These are phyloP conservation scores for Begonia loranthoides DNA, from an alignment of 306 rosid species.

Conservation along the genomic window DNA sequence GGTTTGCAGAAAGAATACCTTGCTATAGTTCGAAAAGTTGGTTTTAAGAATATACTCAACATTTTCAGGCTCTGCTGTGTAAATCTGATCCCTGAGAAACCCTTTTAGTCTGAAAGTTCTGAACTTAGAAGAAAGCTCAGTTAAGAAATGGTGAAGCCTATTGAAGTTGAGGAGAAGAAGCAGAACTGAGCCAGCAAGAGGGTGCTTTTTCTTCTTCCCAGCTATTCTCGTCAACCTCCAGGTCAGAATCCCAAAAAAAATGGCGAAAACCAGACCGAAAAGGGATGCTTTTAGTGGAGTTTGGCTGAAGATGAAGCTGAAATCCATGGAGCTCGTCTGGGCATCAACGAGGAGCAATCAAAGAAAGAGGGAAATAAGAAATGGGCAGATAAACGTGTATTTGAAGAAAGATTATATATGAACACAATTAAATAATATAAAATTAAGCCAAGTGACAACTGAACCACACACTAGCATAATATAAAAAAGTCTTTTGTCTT, in stretches of 20 bases:
- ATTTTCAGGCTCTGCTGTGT: slow-evolving; percentile 17
- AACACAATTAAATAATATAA: too few relatives aligned
- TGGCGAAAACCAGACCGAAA: slow-evolving; percentile 1
- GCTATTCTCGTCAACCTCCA: not conserved
- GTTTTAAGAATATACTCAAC: slow-evolving; percentile 21
- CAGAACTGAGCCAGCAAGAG: slow-evolving; percentile 6
- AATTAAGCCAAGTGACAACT: too few relatives aligned
- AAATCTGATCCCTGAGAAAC: slow-evolving; percentile 7
- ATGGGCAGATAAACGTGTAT: too few relatives aligned
- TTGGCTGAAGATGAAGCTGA: not conserved
- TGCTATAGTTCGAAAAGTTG: slow-evolving; percentile 18
- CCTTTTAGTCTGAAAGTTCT: slow-evolving; percentile 7
- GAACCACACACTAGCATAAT: too few relatives aligned
- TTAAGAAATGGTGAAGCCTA: slow-evolving; percentile 12
- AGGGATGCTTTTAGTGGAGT: not conserved
- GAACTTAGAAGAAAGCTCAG: slow-evolving; percentile 9
- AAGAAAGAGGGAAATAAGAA: too few relatives aligned
- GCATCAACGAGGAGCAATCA: not conserved
- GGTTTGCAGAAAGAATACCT: slow-evolving; percentile 5
- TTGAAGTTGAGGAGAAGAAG: slow-evolving; percentile 10
- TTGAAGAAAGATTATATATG: too few relatives aligned
- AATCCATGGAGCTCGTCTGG: not conserved
- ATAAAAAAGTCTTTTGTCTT: too few relatives aligned
- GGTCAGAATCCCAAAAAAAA: not conserved
- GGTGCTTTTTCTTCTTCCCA: slow-evolving; percentile 10